These are phyloP conservation scores for Akanthomyces lecanii DNA, from an alignment of 2,329 filamentous ascomycete species.

Conservation along the genomic window DNA sequence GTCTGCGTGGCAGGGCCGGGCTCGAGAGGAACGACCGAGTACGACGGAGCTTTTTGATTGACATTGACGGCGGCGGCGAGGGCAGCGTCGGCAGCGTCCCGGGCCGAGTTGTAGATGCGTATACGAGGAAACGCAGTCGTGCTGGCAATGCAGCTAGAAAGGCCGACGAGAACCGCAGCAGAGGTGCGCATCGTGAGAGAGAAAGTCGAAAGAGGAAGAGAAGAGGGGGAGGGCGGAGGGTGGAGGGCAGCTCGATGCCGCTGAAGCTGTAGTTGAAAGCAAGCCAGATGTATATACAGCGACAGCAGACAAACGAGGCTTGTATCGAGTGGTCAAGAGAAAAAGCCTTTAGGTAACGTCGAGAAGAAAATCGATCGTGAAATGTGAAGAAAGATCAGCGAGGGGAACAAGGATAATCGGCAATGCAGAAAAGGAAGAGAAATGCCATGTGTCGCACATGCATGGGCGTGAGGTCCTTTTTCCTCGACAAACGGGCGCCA, in stretches of 20 bases:
- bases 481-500: background rate
- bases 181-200: constrained; percentile 28
- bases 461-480: constrained; percentile 15
- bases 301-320: background rate
- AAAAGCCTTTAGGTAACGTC: background rate
- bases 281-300: background rate
- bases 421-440: background rate
- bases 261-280: background rate
- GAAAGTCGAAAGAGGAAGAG: background rate
- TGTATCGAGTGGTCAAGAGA: background rate
- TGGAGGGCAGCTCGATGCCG: background rate
- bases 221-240: background rate
- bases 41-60: constrained; percentile 28
- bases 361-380: background rate
- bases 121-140: constrained; percentile 27
- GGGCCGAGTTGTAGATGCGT: constrained; percentile 19
- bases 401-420: background rate
- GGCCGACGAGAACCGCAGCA: constrained; percentile 28
- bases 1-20: constrained; percentile 22
- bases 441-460: background rate
- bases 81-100: constrained; percentile 5
- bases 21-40: constrained; percentile 38
- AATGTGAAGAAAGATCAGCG: background rate
- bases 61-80: background rate
- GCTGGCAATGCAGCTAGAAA: constrained; percentile 27